Base-by-base conservation (phyloP, 2,329 filamentous ascomycete genomes). In the Diaporthe humulicola region DNA sequence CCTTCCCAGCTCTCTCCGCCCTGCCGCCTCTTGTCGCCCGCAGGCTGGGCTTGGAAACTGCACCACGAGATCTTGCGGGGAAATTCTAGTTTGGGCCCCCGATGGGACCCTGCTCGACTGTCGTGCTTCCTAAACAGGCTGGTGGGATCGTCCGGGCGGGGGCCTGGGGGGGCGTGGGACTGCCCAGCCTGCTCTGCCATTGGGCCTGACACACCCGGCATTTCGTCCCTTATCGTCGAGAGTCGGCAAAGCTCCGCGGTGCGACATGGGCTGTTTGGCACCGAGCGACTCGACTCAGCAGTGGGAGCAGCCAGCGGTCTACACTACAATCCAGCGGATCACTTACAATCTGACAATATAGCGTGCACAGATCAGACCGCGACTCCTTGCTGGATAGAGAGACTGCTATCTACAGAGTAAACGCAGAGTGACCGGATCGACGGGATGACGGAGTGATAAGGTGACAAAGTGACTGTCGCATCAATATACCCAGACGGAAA, bases 31-130 rank as follows among this genome's bases (percentile, higher is more conserved):
- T 66, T 22, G 58, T 64, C 48, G 48, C 45, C 33, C 28, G 56
- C 42, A 61, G 42, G 9, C 12, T 40, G 40, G 17, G 40, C 19
- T 40, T 19, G 3, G 22, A 7, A 30, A 1, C 3, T 40, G 10
- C 19, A 50, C 70, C 56, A 28, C 42, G n/a, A 61, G 70, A 57
- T 58, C 70, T 61, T 71, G 57, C 56, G 70, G 70, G 64, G 64
- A 69, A 69, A 38, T 38, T 40, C 64, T 69, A 40, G 48, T 40
- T 54, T 38, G 30, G 64, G 64, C 2, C 22, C 22, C 64, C 64
- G 45, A 40, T 69, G 48, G 64, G 17, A 69, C 64, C 45, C 48
- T 40, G 28, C 2, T 33, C 30, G 28, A 54, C 48, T 19, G n/a
- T 40, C 9, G 48, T 52, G 64, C 6, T 69, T 69, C 64, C 64